Evolutionary conservation across 257 asterid genomes (phyloP).

Genomic region (Solanum etuberosum): DNA sequence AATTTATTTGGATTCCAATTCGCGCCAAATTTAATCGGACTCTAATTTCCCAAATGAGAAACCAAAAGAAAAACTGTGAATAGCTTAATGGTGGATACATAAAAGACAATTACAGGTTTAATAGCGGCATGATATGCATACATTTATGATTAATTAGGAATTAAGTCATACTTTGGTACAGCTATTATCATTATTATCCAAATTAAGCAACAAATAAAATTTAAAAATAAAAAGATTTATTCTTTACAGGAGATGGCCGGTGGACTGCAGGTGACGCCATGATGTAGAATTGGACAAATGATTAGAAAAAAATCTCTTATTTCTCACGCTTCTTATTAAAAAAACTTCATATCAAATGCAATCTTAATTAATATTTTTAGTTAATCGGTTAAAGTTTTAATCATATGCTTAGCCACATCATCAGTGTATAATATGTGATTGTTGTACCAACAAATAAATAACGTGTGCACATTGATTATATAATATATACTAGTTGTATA

Average conservation of each 20-base stretch:
- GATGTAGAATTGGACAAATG: neutral
- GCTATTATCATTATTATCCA: conserved; percentile 14
- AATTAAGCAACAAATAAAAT: neutral
- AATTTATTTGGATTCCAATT: accelerated
- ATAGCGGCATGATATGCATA: neutral
- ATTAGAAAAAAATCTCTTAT: neutral
- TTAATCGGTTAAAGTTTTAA: too few species aligned
- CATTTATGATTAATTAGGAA: neutral
- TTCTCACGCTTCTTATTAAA: neutral
- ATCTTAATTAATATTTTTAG: neutral
- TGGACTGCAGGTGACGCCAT: neutral
- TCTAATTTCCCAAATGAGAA: neutral
- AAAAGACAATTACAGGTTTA: neutral
- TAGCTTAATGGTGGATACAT: neutral
- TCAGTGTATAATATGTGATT: too few species aligned
- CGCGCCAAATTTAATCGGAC: too few species aligned
- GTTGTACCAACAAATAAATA: too few species aligned
- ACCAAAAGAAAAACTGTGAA: too few species aligned
- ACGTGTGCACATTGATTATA: too few species aligned
- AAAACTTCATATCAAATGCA: neutral
- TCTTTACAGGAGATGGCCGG: neutral
- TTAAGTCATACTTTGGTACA: conserved; percentile 9
- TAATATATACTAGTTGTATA: too few species aligned
- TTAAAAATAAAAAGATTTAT: neutral
- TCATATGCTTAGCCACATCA: too few species aligned